phyloP scores from a whole-genome alignment of 768 basidiomycete species.

The Leccinum incarnatum region DNA sequence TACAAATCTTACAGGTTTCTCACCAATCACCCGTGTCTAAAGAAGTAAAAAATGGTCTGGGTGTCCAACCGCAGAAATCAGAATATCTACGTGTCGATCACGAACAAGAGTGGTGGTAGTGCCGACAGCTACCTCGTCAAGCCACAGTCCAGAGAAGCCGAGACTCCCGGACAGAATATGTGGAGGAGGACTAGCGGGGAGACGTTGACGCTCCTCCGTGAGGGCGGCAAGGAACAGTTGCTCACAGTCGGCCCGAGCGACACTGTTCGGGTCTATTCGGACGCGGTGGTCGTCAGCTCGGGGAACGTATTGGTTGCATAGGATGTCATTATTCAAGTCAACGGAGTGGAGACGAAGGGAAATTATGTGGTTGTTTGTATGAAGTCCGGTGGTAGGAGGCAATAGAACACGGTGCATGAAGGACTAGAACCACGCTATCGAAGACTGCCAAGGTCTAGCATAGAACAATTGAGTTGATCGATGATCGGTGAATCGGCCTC shows the following conservation, averaged over 20 bases:
- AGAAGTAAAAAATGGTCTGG: constrained; percentile 11
- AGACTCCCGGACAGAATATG: neutral
- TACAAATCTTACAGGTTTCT: no score
- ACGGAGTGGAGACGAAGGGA: neutral
- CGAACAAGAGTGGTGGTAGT: constrained; percentile 8
- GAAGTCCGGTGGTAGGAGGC: no score
- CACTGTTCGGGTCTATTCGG: constrained; percentile 10
- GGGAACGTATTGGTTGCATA: constrained; percentile 1
- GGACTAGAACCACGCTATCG: no score
- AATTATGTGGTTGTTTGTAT: no score
- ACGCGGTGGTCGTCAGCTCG: constrained; percentile 10
- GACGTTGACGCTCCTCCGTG: constrained; percentile 4
- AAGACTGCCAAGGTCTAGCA: no score
- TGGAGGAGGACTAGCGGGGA: constrained; percentile 12
- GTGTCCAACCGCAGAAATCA: constrained; percentile 7
- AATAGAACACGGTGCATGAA: no score
- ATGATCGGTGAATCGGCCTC: no score
- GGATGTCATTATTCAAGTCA: neutral
- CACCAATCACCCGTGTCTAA: no score
- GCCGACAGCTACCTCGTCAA: neutral
- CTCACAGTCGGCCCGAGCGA: constrained; percentile 12
- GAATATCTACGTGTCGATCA: neutral
- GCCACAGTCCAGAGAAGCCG: neutral
- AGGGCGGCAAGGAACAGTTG: constrained; percentile 4
- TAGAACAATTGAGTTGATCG: no score